These are phyloP conservation scores for Bretschneidera sinensis DNA, from an alignment of 345 rosid genomes.

Conservation along the genomic window DNA sequence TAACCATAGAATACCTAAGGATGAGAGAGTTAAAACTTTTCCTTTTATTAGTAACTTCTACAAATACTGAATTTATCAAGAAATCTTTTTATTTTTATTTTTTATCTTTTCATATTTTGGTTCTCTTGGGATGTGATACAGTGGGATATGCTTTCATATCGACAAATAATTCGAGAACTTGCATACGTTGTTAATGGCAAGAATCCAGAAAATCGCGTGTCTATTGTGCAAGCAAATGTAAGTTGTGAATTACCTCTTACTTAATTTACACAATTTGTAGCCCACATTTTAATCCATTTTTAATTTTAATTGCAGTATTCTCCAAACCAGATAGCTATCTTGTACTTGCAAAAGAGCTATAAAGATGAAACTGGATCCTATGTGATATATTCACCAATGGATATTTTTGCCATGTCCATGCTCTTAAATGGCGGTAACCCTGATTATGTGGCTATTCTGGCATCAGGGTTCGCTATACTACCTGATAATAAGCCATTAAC, in stretches of 20 bases:
- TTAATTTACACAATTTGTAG: background rate
- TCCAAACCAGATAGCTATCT: background rate
- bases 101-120: background rate
- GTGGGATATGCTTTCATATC: constrained; percentile 40
- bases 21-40: too few relatives aligned
- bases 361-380: constrained; percentile 22
- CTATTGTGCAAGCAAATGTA: constrained; percentile 31
- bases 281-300: background rate
- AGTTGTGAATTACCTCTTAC: constrained; percentile 2
- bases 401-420: background rate
- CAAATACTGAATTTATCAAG: too few relatives aligned
- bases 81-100: background rate
- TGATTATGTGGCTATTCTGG: background rate
- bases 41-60: too few relatives aligned
- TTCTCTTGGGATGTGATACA: constrained; percentile 8
- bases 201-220: constrained; percentile 23
- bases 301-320: constrained; percentile 17
- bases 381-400: constrained; percentile 34
- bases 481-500: background rate
- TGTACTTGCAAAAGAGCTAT: constrained; percentile 41
- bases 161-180: constrained; percentile 19
- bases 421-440: background rate
- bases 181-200: constrained; percentile 19
- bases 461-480: constrained; percentile 1
- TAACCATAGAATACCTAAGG: background rate